Evolutionary conservation across 2,329 filamentous ascomycete species (phyloP).

Genomic region (Sordariomycetes sp.): DNA sequence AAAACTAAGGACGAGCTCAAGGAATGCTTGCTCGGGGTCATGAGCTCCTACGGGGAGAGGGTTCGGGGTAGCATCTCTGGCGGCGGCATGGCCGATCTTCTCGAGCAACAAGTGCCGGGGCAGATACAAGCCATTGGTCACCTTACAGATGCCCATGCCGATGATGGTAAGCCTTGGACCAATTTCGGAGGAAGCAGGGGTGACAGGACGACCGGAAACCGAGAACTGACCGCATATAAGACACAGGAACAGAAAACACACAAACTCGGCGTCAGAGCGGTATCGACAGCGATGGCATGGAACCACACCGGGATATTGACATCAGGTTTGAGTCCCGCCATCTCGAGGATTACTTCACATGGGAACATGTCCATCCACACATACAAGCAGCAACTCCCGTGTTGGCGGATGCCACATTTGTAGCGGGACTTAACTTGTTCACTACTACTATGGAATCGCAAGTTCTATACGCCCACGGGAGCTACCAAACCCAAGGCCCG

Average conservation of each 20-base stretch:
- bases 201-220: no score
- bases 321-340: constrained; percentile 6
- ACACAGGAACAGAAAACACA: not conserved
- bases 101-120: constrained; percentile 1
- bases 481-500: not conserved
- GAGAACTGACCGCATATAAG: not conserved
- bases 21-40: not conserved
- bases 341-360: constrained; percentile 8
- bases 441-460: constrained; percentile 7
- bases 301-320: not conserved
- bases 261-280: not conserved
- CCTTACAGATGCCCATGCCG: not conserved
- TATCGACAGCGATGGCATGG: not conserved
- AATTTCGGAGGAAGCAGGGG: not conserved
- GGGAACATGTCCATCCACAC: constrained; percentile 5
- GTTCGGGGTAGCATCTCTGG: not conserved
- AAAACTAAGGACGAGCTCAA: not conserved
- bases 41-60: not conserved
- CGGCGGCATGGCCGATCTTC: not conserved
- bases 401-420: constrained; percentile 6
- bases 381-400: not conserved
- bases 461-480: constrained; percentile 7
- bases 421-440: constrained; percentile 5
- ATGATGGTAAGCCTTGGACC: not conserved
- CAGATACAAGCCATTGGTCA: not conserved